Evolutionary conservation across 2,329 filamentous ascomycete species (phyloP), one percentile per base, ranked within the genome.

Genomic region (Penicillium sp.): DNA sequence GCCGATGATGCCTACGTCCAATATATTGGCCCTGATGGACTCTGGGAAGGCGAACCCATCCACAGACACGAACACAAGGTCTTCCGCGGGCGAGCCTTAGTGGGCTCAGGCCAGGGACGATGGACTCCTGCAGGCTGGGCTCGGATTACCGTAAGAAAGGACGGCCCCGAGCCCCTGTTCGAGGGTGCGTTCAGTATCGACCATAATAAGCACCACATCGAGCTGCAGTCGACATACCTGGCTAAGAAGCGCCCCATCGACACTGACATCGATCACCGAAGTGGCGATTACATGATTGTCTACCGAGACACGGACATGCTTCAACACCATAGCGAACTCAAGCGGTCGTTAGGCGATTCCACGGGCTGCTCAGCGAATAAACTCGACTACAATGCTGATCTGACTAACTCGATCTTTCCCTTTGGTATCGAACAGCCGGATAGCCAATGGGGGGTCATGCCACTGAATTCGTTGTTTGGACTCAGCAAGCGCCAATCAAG

Each of bases 71-170:
- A 88, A 26, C 91, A 97, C 78, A 90, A 88, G 70, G 89, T 98
- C 3, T 99, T 88, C 82, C 92, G 89, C 75, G 95, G 95, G 40
- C 83, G 86, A 28, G 84, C 92, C 1, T 96, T 89, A 81, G 77
- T 93, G 51, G 84, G 88, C 63, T 84, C 84, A 25, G 79, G 83
- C 6, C 84, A 83, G 55, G 82, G 84, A 8, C 85, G 87, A 66
- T 98, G 93, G 92, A 87, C 87, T 58, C 87, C 89, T 65, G 90
- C 89, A 16, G 95, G 95, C 48, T 97, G 92, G 91, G 92, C 94
- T 46, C 85, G 95, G 60, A 87, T 98, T 63, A 87, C 88, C 52
- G 81, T 99, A 11, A 84, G 87, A 68, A 82, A 83, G 64, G 95
- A 99, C 78, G 95, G 95, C 2, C 76, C 81, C 45, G 74, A 85